Evolutionary conservation across 192 early-diverging fungal genomes (phyloP).

Genomic region (Coemansia sp.): DNA sequence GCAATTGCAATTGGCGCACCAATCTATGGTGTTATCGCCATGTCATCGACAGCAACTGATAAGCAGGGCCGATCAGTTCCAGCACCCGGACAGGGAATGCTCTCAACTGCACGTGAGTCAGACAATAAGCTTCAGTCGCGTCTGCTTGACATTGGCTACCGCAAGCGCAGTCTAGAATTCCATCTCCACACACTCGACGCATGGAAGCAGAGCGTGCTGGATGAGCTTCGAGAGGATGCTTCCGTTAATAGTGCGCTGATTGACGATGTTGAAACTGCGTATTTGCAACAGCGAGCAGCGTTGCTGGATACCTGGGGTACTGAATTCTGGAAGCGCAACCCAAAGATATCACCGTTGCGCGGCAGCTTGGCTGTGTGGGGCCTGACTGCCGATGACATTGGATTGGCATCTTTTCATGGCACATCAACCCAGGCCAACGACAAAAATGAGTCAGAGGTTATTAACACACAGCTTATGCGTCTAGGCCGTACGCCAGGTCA

Average conservation of each 20-base stretch:
- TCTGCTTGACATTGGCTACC: slow-evolving; percentile 79
- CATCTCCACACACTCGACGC: slow-evolving; percentile 12
- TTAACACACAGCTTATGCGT: slow-evolving; percentile 83
- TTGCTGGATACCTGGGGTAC: slow-evolving; percentile 68
- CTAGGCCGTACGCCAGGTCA: slow-evolving; percentile 85
- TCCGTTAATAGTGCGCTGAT: too few relatives aligned
- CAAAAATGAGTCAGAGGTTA: slow-evolving; percentile 88
- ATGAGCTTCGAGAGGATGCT: background rate
- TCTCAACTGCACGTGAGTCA: slow-evolving; percentile 79
- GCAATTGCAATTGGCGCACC: slow-evolving; percentile 89
- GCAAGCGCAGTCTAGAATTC: slow-evolving; percentile 64
- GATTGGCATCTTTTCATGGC: slow-evolving; percentile 91
- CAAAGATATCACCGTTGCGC: slow-evolving; percentile 79
- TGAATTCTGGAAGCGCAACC: slow-evolving; percentile 75
- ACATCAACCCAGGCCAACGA: slow-evolving; percentile 94
- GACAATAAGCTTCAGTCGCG: slow-evolving; percentile 48
- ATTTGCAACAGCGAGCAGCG: slow-evolving; percentile 7
- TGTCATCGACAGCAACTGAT: slow-evolving; percentile 86
- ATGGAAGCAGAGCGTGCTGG: slow-evolving; percentile 8
- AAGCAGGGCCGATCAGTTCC: slow-evolving; percentile 92
- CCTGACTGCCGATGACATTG: slow-evolving; percentile 86
- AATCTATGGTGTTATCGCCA: slow-evolving; percentile 83
- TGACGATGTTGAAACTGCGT: background rate
- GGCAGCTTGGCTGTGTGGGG: slow-evolving; percentile 85
- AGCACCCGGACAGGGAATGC: slow-evolving; percentile 87